Evolutionary conservation across 139 green algal genomes (phyloP), one percentile per base, ranked within the genome.

Genomic region (Chlorella sp.): DNA sequence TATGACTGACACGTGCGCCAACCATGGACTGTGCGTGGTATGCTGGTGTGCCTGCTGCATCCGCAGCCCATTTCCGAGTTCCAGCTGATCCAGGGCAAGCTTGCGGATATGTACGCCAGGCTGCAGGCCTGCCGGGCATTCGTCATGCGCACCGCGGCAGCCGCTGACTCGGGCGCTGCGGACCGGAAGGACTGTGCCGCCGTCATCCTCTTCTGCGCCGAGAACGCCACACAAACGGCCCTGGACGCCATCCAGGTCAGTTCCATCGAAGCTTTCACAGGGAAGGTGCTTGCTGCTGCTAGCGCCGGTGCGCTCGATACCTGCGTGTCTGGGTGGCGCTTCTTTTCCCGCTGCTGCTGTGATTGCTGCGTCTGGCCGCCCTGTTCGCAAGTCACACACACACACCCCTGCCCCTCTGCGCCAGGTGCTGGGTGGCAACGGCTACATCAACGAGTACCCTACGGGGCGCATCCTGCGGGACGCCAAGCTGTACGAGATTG

Each of bases 401-500:
- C 55, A n/a, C n/a, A n/a, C n/a, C n/a, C n/a, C 24, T 30, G 26
- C 59, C 35, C n/a, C n/a, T n/a, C n/a, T n/a, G n/a, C n/a, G n/a
- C 31, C 87, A 95, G 88, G 83, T 95, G 20, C 80, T 98, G 27
- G 93, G 93, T 2, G 93, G 93, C 62, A 98, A 98, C 75, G 93
- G 93, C 14, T 98, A 98, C 81, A 89, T 93, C 62, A 95, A 95
- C 61, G 93, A 97, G 66, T 97, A 96, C 62, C 85, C 91, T 1
- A 96, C 93, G 0, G 93, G 91, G 0, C 82, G 93, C 10, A 55
- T 97, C 31, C 84, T 98, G 78, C 86, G 93, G 0, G 93, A 98
- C 62, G 93, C 93, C 27, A 98, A 98, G 85, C 83, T 98, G 65
- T 98, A 98, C 74, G 94, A 98, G 77, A 98, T 98, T 36, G 93